These are phyloP conservation scores for Termitomyces bulborhizus DNA, from an alignment of 768 basidiomycete species.

Conservation along the genomic window DNA sequence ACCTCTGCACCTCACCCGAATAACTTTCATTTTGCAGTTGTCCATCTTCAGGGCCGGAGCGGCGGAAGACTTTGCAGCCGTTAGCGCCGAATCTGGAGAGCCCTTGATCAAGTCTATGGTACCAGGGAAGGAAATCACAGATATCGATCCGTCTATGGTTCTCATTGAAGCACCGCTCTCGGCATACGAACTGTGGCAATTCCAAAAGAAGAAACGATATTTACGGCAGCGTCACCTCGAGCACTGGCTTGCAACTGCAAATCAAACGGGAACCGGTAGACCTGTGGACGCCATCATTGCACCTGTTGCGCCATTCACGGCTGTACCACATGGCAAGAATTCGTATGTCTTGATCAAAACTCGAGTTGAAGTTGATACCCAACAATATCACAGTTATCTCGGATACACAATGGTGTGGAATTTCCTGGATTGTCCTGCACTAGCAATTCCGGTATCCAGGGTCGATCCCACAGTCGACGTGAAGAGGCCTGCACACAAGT, in stretches of 20 bases:
- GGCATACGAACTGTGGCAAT: conserved; percentile 64
- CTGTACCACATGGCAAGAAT: conserved; percentile 58
- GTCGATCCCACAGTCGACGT: conserved; percentile 52
- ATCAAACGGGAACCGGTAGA: conserved; percentile 56
- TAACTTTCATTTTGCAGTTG: background rate
- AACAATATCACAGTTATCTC: conserved; percentile 27
- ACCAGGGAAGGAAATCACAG: conserved; percentile 16
- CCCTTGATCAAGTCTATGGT: conserved; percentile 47
- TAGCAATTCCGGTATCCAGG: conserved; percentile 57
- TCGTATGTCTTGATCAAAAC: conserved; percentile 22
- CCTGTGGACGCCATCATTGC: conserved; percentile 73
- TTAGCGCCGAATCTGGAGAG: conserved; percentile 40
- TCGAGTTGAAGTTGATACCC: background rate
- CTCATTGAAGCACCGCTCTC: background rate
- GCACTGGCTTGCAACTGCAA: conserved; percentile 51
- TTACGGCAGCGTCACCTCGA: conserved; percentile 54
- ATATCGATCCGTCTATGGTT: background rate
- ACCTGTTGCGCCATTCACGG: conserved; percentile 54
- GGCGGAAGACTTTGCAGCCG: conserved; percentile 18
- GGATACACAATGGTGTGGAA: conserved; percentile 65
- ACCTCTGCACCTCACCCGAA: background rate
- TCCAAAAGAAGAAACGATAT: conserved; percentile 44
- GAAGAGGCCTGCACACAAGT: conserved; percentile 18
- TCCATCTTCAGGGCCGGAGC: background rate
- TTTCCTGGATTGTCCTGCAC: conserved; percentile 56